phyloP scores from a whole-genome alignment of 2,329 filamentous ascomycete genomes.

The Fusarium proliferatum region DNA sequence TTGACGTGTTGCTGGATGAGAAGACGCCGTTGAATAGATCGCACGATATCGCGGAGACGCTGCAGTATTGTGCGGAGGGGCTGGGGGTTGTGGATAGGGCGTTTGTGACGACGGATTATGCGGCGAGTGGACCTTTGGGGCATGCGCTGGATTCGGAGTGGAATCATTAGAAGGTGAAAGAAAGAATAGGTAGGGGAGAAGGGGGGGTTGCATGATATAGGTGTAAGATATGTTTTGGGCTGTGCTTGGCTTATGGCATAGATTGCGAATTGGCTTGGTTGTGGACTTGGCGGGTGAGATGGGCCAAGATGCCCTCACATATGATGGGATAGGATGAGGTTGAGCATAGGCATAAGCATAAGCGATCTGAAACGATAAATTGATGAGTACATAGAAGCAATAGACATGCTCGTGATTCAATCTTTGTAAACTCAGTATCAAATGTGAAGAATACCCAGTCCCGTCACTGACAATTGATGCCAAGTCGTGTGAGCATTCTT shows the following conservation, averaged over 20 bases:
- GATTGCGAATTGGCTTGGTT: background rate
- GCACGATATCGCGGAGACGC: slow-evolving; percentile 50
- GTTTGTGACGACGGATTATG: slow-evolving; percentile 51
- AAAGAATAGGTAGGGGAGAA: background rate
- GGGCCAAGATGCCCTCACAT: background rate
- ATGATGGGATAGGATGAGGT: too few species aligned
- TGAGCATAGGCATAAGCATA: background rate
- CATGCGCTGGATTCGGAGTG: slow-evolving; percentile 46
- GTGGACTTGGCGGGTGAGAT: background rate
- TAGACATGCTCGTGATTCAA: too few species aligned
- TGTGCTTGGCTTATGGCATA: slow-evolving; percentile 11
- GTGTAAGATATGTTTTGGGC: background rate
- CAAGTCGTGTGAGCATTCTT: background rate
- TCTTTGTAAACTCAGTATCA: too few species aligned
- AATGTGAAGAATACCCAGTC: too few species aligned
- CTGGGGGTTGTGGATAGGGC: slow-evolving; percentile 47
- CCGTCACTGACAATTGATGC: too few species aligned
- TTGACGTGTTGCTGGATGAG: slow-evolving; percentile 48
- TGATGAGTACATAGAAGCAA: background rate
- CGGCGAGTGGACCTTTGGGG: slow-evolving; percentile 46
- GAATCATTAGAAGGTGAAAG: slow-evolving; percentile 30
- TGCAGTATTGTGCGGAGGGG: slow-evolving; percentile 51
- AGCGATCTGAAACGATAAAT: too few species aligned
- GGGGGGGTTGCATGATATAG: background rate
- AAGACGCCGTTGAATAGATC: slow-evolving; percentile 47